Evolutionary conservation across 352 stramenopile genomes (phyloP).

Genomic region (Pythium phragmitis): DNA sequence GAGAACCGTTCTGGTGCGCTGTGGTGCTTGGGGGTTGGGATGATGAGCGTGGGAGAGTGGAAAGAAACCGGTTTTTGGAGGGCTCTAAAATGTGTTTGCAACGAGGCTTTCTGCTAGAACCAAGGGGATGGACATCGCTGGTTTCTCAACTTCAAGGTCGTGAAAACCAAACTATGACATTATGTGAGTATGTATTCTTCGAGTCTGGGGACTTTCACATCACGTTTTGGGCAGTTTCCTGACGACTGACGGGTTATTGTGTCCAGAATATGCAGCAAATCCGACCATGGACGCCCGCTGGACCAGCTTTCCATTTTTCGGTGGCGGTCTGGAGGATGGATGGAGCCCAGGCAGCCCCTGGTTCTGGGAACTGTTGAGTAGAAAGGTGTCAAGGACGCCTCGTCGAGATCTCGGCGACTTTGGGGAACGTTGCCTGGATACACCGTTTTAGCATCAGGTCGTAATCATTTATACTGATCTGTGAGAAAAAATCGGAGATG

Average conservation of each 20-base stretch:
- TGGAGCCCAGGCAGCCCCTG: no score
- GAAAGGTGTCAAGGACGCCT: no score
- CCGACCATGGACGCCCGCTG: no score
- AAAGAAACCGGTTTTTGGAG: constrained; percentile 2
- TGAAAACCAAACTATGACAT: constrained; percentile 3
- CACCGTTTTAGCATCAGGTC: no score
- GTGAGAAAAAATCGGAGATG: no score
- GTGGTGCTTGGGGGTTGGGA: constrained; percentile 5
- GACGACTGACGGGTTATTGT: not conserved
- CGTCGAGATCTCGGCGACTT: no score
- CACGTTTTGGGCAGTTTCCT: not conserved
- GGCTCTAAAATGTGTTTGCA: not conserved
- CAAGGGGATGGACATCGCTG: constrained; percentile 7
- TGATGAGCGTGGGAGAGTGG: not conserved
- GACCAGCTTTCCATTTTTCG: no score
- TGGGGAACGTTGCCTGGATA: no score
- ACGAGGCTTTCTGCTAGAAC: constrained; percentile 5
- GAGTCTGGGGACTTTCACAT: not conserved
- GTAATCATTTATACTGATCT: no score
- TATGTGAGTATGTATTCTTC: constrained; percentile 2
- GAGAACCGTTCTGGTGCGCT: constrained; percentile 1
- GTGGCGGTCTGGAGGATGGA: no score
- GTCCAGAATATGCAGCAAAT: no score
- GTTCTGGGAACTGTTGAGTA: no score
- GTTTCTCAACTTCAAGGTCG: constrained; percentile 18